A percentile compares a stretch with the other conserved stretches of the same genome.
phyloP scores from a whole-genome alignment of 768 basidiomycete species.

The Porpolomopsis calyptriformis region DNA sequence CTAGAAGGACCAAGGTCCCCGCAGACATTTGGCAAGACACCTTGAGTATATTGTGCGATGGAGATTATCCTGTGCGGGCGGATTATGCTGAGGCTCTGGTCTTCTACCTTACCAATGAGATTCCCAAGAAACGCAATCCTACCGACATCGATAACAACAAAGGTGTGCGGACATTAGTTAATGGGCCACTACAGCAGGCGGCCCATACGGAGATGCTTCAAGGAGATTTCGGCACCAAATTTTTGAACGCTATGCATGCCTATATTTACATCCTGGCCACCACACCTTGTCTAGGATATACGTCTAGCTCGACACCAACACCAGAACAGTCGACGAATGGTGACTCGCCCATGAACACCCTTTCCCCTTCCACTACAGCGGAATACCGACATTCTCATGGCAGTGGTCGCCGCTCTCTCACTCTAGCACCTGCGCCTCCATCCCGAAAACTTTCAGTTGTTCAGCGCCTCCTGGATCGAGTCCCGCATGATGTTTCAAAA shows the following conservation, averaged over 20 bases:
- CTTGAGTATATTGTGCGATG: constrained; percentile 72
- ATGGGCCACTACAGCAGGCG: constrained; percentile 39
- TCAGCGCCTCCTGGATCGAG: constrained; percentile 39
- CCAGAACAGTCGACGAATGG: constrained; percentile 24
- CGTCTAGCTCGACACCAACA: constrained; percentile 31
- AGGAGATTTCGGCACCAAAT: constrained; percentile 51
- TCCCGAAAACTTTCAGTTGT: constrained; percentile 48
- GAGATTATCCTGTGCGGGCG: constrained; percentile 63
- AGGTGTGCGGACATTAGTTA: constrained; percentile 34
- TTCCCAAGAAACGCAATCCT: constrained; percentile 49
- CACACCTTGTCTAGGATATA: constrained; percentile 48
- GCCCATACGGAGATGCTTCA: constrained; percentile 39
- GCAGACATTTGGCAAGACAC: constrained; percentile 91
- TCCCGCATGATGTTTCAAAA: constrained; percentile 31
- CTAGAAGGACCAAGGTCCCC: constrained; percentile 57
- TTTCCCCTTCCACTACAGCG: constrained; percentile 21
- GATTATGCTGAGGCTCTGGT: constrained; percentile 69
- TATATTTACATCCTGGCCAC: constrained; percentile 73
- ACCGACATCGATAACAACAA: constrained; percentile 37
- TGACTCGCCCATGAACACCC: constrained; percentile 21
- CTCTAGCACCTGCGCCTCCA: constrained; percentile 34
- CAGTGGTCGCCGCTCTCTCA: constrained; percentile 37
- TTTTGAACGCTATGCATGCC: constrained; percentile 72
- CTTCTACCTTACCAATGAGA: constrained; percentile 68
- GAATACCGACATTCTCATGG: constrained; percentile 25